Evolutionary conservation across 176 grass and related monocot species (phyloP), one percentile per base, ranked within the genome.

Genomic region (Triticum urartu): DNA sequence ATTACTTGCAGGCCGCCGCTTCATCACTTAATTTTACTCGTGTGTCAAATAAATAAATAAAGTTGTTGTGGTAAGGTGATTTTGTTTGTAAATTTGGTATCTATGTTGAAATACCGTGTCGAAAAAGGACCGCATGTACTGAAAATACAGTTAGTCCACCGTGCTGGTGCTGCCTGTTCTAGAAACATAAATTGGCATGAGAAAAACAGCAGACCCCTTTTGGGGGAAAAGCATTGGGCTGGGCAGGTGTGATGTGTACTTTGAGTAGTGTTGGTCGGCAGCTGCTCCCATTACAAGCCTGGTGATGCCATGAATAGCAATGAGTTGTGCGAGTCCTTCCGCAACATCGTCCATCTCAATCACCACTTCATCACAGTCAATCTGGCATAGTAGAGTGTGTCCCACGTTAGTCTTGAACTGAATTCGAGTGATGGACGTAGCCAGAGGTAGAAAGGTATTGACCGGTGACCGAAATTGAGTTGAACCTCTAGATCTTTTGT

Each of bases 271-370:
- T 75, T 79, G 73, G 60, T 95, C 93, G 21, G 83, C 79, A 28
- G 93, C 93, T 80, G 91, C 93, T 64, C 84, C 93, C 86, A 93
- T 91, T 7, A 91, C 86, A 84, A 92, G 86, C 61, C 83, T 84
- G 7, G 86, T 89, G 77, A 95, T 82, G 43, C 72, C 78, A 39
- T 91, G 48, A 75, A 85, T 61, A 2, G 72, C 34, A 47, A 93
- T 76, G 56, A 95, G 80, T 14, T 91, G 77, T 15, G 79, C 42
- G 12, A 93, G 84, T 33, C 93, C 91, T 79, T 89, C 3, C 56
- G 79, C 83, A 68, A 95, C 68, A 85, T 92, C 86, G 15, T 92
- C 88, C 58, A 7, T 75, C 69, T 92, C 91, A 67, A 91, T 87
- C 65, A 89, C 68, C 78, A 92, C 18, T 81, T 90, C 88, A 36